These are phyloP conservation scores for Hyphopichia buzzinii DNA, from an alignment of 1,139 yeast genomes.

Conservation along the genomic window DNA sequence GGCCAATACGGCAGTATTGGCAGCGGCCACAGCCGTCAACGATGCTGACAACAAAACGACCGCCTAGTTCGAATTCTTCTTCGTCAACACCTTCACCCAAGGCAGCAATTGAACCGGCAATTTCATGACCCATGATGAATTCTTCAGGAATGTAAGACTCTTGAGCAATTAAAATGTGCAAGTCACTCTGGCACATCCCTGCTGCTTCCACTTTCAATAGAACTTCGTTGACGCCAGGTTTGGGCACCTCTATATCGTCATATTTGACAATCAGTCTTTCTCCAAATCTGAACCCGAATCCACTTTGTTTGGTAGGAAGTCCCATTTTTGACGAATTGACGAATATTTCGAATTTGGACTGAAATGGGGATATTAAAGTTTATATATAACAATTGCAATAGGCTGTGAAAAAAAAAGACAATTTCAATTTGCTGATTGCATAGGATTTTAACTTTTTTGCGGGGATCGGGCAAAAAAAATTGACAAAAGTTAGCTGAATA, in stretches of 20 bases:
- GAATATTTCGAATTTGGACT: no score
- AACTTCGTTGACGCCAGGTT: conserved; percentile 35
- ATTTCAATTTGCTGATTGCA: no score
- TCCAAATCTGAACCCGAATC: conserved; percentile 25
- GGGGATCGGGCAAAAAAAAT: no score
- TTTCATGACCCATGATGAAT: conserved; percentile 58
- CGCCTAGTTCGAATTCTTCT: conserved; percentile 31
- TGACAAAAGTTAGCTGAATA: no score
- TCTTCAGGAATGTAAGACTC: conserved; percentile 19
- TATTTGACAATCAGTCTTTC: conserved; percentile 19
- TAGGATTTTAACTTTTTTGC: no score
- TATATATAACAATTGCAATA: no score
- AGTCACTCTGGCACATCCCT: conserved; percentile 53
- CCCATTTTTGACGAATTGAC: no score
- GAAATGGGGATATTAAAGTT: no score
- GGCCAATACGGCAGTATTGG: conserved; percentile 39
- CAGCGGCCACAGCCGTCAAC: conserved; percentile 46
- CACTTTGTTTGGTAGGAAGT: conserved; percentile 17
- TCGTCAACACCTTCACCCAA: conserved; percentile 33
- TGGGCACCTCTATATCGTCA: conserved; percentile 33
- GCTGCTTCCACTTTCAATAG: conserved; percentile 50
- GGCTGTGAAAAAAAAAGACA: no score
- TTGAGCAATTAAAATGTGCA: conserved; percentile 39
- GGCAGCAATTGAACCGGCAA: conserved; percentile 47
- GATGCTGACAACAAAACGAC: conserved; percentile 36